Conservation (phyloP, 441 rosid genomes). For the Pelargonium myrrhifolium region DNA sequence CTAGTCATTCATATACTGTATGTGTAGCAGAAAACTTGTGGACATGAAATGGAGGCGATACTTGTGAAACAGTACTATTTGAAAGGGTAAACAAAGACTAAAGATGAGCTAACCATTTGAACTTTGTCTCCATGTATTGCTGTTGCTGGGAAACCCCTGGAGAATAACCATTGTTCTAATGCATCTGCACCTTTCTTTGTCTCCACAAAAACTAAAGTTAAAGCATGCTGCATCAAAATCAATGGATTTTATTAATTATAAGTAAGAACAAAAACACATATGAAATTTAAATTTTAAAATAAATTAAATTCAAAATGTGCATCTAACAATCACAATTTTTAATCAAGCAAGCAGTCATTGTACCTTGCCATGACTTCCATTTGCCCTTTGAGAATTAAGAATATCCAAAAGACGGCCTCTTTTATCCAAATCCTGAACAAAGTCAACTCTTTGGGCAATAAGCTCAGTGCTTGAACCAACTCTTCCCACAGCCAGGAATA, state of each 20-base stretch:
- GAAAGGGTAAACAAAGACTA: background rate
- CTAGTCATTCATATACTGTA: background rate
- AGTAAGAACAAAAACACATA: background rate
- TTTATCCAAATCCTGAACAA: constrained; percentile 29
- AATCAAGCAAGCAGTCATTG: background rate
- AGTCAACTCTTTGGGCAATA: constrained; percentile 30
- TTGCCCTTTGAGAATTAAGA: constrained; percentile 17
- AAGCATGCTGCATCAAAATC: constrained; percentile 23
- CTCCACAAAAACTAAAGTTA: constrained; percentile 36
- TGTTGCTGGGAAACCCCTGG: constrained; percentile 25
- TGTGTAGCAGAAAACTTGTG: background rate
- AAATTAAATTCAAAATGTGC: background rate
- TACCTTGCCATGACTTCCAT: constrained; percentile 24
- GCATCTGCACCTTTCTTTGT: constrained; percentile 37
- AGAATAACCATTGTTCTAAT: constrained; percentile 25
- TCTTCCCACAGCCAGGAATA: constrained; percentile 34
- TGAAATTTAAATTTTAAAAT: background rate
- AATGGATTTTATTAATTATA: background rate
- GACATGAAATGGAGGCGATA: background rate
- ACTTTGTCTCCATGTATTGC: constrained; percentile 37
- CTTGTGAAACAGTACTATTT: background rate
- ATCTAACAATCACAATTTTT: background rate
- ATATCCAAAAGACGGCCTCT: constrained; percentile 23
- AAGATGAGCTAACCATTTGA: constrained; percentile 28
- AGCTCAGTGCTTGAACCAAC: constrained; percentile 39